These are phyloP conservation scores for Pichia sp. DNA, from an alignment of 1,139 yeast species.

Conservation along the genomic window DNA sequence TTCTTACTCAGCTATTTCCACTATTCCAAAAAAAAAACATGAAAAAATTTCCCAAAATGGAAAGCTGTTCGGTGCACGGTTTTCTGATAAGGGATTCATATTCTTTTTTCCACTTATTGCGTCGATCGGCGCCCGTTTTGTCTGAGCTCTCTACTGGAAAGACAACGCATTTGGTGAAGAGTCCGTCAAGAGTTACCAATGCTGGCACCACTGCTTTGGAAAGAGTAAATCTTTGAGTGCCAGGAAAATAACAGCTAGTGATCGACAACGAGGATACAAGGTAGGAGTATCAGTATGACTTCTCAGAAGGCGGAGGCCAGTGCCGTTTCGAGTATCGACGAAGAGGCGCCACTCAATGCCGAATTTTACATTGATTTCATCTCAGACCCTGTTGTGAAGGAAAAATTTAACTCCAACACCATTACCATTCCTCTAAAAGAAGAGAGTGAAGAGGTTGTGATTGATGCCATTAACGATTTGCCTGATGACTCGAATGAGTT, in stretches of 20 bases:
- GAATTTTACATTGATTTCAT: constrained; percentile 20
- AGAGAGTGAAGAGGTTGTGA: constrained; percentile 61
- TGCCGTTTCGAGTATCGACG: constrained; percentile 7
- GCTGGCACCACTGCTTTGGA: no score
- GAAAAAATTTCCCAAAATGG: constrained; percentile 7
- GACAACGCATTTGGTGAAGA: neutral
- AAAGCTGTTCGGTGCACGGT: constrained; percentile 5
- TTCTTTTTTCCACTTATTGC: neutral
- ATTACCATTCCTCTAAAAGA: constrained; percentile 57
- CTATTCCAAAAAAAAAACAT: neutral
- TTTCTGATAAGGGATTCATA: neutral
- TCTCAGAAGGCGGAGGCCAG: neutral
- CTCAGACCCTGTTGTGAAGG: constrained; percentile 15
- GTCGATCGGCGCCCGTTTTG: neutral
- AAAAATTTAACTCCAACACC: constrained; percentile 23
- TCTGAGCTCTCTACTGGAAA: neutral
- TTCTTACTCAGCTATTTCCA: neutral
- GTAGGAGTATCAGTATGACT: constrained; percentile 2
- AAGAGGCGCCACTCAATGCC: constrained; percentile 17
- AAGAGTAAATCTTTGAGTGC: no score
- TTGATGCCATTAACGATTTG: constrained; percentile 64
- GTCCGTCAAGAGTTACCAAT: neutral
- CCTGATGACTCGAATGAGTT: constrained; percentile 88
- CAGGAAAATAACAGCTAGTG: no score
- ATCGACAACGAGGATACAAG: no score